Conservation (phyloP, 352 stramenopile species). For the Pilasporangium apinafurcum region DNA sequence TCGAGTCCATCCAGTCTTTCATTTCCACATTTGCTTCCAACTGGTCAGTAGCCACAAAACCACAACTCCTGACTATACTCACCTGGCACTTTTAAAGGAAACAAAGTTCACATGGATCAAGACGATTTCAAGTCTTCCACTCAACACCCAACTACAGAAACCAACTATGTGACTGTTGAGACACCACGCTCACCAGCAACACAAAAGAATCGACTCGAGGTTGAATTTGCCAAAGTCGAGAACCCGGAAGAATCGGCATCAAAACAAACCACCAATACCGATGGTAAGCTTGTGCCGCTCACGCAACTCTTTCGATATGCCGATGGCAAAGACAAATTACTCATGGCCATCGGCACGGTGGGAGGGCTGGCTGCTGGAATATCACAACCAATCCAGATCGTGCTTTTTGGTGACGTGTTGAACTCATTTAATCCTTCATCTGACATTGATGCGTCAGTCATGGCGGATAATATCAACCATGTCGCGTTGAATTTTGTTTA, state of each 20-base stretch:
- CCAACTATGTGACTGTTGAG: conserved; percentile 5
- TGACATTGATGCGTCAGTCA: not conserved
- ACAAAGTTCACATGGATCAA: not conserved
- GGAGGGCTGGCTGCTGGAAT: conserved; percentile 7
- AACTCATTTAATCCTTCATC: conserved; percentile 20
- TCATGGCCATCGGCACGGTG: conserved; percentile 15
- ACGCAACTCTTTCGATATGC: conserved; percentile 42
- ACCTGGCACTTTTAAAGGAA: not conserved
- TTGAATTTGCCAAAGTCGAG: not conserved
- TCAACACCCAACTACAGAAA: conserved; percentile 5
- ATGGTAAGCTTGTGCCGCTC: conserved; percentile 40
- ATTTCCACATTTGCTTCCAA: not conserved
- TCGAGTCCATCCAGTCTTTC: not conserved
- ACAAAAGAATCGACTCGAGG: conserved; percentile 5
- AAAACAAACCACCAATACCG: conserved; percentile 5
- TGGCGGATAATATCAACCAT: conserved; percentile 15
- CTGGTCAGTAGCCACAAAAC: not conserved
- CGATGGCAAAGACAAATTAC: conserved; percentile 9
- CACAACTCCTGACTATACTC: no score
- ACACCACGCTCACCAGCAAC: not conserved
- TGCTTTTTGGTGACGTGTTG: conserved; percentile 28
- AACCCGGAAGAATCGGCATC: conserved; percentile 1
- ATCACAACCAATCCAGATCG: conserved; percentile 16
- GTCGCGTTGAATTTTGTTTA: conserved; percentile 23
- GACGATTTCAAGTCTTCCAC: not conserved